These are phyloP conservation scores for Arthrobotrys conoides DNA, from an alignment of 2,329 filamentous ascomycete genomes.

Conservation along the genomic window DNA sequence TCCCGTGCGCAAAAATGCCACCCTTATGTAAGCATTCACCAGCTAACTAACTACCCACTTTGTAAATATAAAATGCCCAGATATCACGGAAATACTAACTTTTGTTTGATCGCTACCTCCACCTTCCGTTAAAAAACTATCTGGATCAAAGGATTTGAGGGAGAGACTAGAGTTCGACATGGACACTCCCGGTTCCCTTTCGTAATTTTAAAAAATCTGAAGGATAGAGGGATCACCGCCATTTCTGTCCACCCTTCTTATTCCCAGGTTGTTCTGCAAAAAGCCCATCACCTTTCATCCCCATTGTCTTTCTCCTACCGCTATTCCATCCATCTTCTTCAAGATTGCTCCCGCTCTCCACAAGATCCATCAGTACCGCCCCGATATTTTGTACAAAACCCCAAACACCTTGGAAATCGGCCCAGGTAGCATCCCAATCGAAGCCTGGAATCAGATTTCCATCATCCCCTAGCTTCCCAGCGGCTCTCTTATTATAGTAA, in stretches of 20 bases:
- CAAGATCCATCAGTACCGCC: conserved; percentile 44
- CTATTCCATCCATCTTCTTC: conserved; percentile 45
- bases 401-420: conserved; percentile 50
- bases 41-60: not conserved
- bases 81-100: not conserved
- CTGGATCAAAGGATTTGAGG: not conserved
- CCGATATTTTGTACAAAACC: conserved; percentile 47
- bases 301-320: conserved; percentile 42
- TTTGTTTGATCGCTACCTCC: not conserved
- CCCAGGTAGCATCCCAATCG: conserved; percentile 53
- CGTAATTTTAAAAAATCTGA: not conserved
- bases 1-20: not conserved
- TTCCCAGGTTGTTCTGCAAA: not conserved
- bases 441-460: conserved; percentile 38
- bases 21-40: not conserved
- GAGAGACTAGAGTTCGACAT: not conserved
- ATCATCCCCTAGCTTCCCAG: conserved; percentile 33
- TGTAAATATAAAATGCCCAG: not conserved
- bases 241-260: conserved; percentile 18
- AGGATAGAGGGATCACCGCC: conserved; percentile 8
- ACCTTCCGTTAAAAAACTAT: not conserved
- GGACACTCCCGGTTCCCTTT: not conserved
- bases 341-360: conserved; percentile 52
- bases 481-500: conserved; percentile 33
- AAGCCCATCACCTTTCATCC: conserved; percentile 35